Evolutionary conservation across 495 filamentous ascomycete species (phyloP).

Genomic region (Aspergillus conjunctus): DNA sequence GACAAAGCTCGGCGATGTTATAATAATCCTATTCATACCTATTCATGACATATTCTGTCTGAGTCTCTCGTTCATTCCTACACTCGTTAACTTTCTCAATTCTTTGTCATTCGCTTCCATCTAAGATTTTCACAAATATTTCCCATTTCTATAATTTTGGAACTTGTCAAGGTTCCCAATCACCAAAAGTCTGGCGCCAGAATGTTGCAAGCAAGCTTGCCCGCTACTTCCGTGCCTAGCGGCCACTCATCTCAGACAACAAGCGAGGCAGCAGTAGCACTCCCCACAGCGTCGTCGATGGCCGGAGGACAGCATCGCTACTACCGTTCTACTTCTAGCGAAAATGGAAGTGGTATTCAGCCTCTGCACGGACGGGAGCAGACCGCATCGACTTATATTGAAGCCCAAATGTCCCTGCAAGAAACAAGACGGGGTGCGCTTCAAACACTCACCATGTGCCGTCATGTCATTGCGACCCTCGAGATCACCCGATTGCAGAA

Average conservation of each 20-base stretch:
- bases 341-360: slow-evolving; percentile 1
- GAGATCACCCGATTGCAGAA: slow-evolving; percentile 31
- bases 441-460: slow-evolving; percentile 27
- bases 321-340: slow-evolving; percentile 21
- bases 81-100: slow-evolving; percentile 22
- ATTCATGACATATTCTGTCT: slow-evolving; percentile 20
- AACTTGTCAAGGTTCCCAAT: neutral
- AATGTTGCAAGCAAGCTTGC: slow-evolving; percentile 17
- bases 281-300: slow-evolving; percentile 8
- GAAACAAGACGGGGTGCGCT: slow-evolving; percentile 23
- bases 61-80: slow-evolving; percentile 19
- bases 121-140: neutral
- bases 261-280: slow-evolving; percentile 5
- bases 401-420: slow-evolving; percentile 10
- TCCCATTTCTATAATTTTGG: neutral
- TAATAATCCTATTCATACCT: slow-evolving; percentile 21
- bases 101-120: slow-evolving; percentile 5
- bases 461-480: slow-evolving; percentile 27
- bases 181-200: neutral
- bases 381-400: neutral
- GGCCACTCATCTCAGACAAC: slow-evolving; percentile 8
- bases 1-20: slow-evolving; percentile 8
- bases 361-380: neutral
- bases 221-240: neutral
- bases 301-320: slow-evolving; percentile 8